phyloP scores from a whole-genome alignment of 2,329 filamentous ascomycete genomes.

The Lecanoromycetidae sp. region DNA sequence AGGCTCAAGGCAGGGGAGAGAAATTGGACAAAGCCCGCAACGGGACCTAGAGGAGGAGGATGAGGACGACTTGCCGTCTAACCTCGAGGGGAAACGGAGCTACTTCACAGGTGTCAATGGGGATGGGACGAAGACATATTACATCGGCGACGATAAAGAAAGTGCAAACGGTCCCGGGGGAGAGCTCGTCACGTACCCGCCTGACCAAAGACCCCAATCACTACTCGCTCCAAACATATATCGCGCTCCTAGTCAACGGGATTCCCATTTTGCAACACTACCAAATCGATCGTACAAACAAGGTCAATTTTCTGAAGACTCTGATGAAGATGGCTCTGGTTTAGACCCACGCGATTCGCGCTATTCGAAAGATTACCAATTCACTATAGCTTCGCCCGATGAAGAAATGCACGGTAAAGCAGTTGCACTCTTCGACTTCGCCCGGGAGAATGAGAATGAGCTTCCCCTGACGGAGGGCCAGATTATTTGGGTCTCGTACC shows the following conservation, averaged over 20 bases:
- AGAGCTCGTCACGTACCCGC: conserved; percentile 68
- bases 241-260: conserved; percentile 35
- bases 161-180: conserved; percentile 61
- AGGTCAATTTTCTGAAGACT: conserved; percentile 34
- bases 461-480: conserved; percentile 85
- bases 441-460: conserved; percentile 92
- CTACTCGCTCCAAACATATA: conserved; percentile 30
- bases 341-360: conserved; percentile 34
- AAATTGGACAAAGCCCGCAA: conserved; percentile 38
- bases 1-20: conserved; percentile 29
- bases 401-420: conserved; percentile 97
- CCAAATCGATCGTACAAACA: conserved; percentile 22
- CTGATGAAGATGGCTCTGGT: conserved; percentile 40
- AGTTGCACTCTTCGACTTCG: conserved; percentile 90
- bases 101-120: conserved; percentile 54
- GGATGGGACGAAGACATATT: conserved; percentile 64
- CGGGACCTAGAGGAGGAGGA: conserved; percentile 29
- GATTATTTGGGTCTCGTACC: conserved; percentile 90
- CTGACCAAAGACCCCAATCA: conserved; percentile 43
- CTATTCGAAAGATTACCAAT: conserved; percentile 85
- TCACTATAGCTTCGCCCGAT: conserved; percentile 87
- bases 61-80: conserved; percentile 36
- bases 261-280: conserved; percentile 42
- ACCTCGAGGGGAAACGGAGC: conserved; percentile 50
- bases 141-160: conserved; percentile 56